Percentiles rank a stretch among this genome's conserved stretches.
Conservation (phyloP, 768 basidiomycete species). For the Auricularia heimuer region DNA sequence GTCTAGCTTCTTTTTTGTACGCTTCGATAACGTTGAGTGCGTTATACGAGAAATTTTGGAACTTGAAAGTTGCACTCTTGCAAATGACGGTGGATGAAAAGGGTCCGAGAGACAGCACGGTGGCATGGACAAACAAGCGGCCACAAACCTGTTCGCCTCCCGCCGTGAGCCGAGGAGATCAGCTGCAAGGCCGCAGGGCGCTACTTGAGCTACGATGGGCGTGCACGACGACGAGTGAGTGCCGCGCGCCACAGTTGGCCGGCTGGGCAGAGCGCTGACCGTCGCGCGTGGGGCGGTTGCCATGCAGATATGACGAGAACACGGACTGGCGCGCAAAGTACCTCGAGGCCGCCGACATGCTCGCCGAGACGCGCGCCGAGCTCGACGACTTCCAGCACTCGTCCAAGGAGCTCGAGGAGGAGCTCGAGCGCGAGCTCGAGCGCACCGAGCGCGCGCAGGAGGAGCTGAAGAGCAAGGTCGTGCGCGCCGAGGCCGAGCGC, state of each 20-base stretch:
- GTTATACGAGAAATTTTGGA: no score
- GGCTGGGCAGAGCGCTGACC: neutral
- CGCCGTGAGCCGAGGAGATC: no score
- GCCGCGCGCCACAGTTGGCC: neutral
- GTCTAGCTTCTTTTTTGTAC: no score
- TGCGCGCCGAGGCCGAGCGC: slow-evolving; percentile 60
- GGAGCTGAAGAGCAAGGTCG: slow-evolving; percentile 64
- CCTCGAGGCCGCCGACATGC: slow-evolving; percentile 54
- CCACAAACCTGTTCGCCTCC: no score
- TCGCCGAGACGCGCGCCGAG: slow-evolving; percentile 73
- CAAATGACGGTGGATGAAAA: neutral
- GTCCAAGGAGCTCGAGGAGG: slow-evolving; percentile 87
- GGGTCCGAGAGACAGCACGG: no score
- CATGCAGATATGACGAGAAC: slow-evolving; percentile 5
- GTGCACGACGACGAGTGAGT: slow-evolving; percentile 4
- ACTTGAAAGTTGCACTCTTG: neutral
- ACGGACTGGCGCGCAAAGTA: slow-evolving; percentile 20
- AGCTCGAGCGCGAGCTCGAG: slow-evolving; percentile 84
- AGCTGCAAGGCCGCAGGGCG: no score
- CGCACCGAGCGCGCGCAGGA: slow-evolving; percentile 77
- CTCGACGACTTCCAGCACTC: slow-evolving; percentile 81
- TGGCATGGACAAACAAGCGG: no score
- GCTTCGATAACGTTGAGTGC: no score
- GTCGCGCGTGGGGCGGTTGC: neutral
- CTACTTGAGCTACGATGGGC: no score